Percentiles rank a stretch among this genome's conserved stretches.
Conservation (phyloP, 495 filamentous ascomycete species). For the Baudoinia panamericana region DNA sequence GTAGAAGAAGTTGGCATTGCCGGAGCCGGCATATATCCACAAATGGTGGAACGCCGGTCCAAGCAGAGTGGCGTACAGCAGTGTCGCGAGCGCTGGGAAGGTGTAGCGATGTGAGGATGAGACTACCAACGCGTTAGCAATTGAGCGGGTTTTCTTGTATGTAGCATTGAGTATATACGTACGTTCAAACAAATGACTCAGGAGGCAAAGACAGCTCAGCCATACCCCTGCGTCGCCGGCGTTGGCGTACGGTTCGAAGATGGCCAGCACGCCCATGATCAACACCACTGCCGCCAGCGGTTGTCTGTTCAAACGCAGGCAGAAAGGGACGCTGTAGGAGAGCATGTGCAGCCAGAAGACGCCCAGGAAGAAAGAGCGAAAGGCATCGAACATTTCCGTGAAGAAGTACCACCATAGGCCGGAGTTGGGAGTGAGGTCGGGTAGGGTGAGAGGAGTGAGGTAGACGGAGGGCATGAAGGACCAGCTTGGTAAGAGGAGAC, state of each 20-base stretch:
- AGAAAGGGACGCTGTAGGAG: constrained; percentile 71
- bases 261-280: constrained; percentile 71
- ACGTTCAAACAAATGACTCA: constrained; percentile 84
- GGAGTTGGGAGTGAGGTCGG: constrained; percentile 87
- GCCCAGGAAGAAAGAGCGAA: constrained; percentile 90
- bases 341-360: constrained; percentile 95
- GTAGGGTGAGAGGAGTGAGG: constrained; percentile 77
- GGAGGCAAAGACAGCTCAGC: constrained; percentile 71
- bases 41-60: constrained; percentile 94
- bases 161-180: constrained; percentile 27
- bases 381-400: constrained; percentile 98
- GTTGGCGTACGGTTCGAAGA: constrained; percentile 94
- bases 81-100: constrained; percentile 65
- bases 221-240: constrained; percentile 78
- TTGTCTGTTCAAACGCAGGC: constrained; percentile 47
- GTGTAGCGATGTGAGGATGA: constrained; percentile 56
- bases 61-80: constrained; percentile 76
- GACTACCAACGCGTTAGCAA: constrained; percentile 7
- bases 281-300: constrained; percentile 74
- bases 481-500: constrained; percentile 61
- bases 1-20: constrained; percentile 99
- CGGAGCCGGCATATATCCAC: constrained; percentile 96
- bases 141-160: no score
- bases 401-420: constrained; percentile 99
- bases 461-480: constrained; percentile 82